Evolutionary conservation across 257 asterid species (phyloP).

Genomic region (Solanum chaucha): DNA sequence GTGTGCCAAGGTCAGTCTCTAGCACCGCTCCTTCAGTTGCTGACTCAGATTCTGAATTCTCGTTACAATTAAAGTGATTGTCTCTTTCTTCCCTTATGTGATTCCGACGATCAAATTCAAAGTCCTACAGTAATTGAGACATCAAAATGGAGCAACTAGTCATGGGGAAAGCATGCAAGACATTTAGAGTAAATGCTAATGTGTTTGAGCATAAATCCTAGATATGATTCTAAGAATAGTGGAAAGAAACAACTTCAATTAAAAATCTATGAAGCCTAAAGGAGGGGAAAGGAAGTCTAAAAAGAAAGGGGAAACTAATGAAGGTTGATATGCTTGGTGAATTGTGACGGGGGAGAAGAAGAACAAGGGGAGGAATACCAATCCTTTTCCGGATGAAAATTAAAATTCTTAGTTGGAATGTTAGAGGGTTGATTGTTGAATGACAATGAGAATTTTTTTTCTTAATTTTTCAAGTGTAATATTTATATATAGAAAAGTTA

Average conservation of each 20-base stretch:
- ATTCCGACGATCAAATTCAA: neutral
- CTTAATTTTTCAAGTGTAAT: neutral
- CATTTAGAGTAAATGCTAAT: neutral
- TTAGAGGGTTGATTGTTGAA: neutral
- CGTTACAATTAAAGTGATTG: neutral
- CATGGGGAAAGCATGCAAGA: neutral
- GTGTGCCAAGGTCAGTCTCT: neutral
- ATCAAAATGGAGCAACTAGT: neutral
- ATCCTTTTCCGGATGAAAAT: neutral
- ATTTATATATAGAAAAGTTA: neutral
- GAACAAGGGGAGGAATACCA: neutral
- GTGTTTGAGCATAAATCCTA: neutral
- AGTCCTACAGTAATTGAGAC: neutral
- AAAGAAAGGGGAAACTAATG: neutral
- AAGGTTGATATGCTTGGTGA: neutral
- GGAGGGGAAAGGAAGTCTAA: neutral
- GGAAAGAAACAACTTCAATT: neutral
- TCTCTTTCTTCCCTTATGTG: neutral
- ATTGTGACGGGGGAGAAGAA: neutral
- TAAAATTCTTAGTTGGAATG: neutral
- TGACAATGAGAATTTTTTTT: neutral
- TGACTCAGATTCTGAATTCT: neutral
- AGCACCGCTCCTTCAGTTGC: neutral
- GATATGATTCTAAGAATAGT: neutral
- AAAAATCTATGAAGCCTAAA: neutral